Percentiles rank a stretch among this genome's conserved stretches.
phyloP scores from a whole-genome alignment of 163 green algal species.

The Scenedesmus sp. region DNA sequence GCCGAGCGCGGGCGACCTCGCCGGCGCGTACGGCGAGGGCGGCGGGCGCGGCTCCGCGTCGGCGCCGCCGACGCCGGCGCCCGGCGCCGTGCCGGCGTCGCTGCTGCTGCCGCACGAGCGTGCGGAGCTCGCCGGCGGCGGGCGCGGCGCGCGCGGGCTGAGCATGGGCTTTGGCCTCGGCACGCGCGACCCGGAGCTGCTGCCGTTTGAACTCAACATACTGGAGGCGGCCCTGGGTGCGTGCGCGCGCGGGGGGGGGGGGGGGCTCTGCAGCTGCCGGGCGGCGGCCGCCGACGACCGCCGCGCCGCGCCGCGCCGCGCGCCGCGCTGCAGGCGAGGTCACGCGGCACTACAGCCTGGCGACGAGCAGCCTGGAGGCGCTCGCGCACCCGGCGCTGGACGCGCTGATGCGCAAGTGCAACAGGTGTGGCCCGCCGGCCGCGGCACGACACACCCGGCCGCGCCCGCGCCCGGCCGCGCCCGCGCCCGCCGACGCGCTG shows the following conservation, averaged over 20 bases:
- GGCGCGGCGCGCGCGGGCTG: no score
- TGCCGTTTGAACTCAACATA: slow-evolving; percentile 87
- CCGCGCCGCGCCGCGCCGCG: not conserved
- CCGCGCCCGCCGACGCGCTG: no score
- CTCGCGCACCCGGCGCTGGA: slow-evolving; percentile 76
- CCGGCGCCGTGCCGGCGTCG: not conserved
- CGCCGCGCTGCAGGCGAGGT: slow-evolving; percentile 22
- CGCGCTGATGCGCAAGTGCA: slow-evolving; percentile 72
- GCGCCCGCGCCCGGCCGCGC: no score
- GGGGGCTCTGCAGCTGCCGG: not conserved
- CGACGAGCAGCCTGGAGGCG: slow-evolving; percentile 24
- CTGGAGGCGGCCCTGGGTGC: slow-evolving; percentile 80
- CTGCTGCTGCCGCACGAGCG: not conserved
- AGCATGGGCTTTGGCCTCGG: no score
- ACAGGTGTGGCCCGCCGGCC: no score
- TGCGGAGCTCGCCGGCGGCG: slow-evolving; percentile 11
- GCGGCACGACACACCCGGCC: no score
- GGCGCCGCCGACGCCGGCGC: no score
- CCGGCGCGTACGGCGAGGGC: no score
- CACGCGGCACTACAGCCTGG: slow-evolving; percentile 10
- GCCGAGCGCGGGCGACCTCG: no score
- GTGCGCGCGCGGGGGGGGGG: slow-evolving; percentile 65
- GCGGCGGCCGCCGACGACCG: slow-evolving; percentile 1
- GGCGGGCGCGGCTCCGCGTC: no score
- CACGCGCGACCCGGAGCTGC: slow-evolving; percentile 58